phyloP scores from a whole-genome alignment of 192 early-diverging fungal genomes.

The Coemansia sp. region DNA sequence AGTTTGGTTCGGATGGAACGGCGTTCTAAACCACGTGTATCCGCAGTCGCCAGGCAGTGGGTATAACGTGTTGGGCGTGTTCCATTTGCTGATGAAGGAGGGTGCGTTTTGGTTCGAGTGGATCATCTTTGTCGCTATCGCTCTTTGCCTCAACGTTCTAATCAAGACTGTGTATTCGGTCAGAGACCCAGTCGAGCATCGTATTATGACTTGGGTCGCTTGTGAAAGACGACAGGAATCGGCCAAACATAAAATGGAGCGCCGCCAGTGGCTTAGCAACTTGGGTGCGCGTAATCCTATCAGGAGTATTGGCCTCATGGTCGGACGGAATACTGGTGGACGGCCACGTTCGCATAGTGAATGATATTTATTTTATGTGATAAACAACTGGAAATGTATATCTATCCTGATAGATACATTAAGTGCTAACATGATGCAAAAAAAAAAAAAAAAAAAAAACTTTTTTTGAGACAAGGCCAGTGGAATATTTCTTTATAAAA shows the following conservation, averaged over 20 bases:
- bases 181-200: constrained; percentile 38
- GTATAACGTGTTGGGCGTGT: constrained; percentile 62
- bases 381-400: no score
- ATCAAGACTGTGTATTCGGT: constrained; percentile 28
- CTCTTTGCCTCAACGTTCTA: constrained; percentile 58
- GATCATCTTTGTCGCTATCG: constrained; percentile 59
- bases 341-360: neutral
- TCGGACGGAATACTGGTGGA: neutral
- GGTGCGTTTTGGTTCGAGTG: constrained; percentile 63
- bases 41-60: constrained; percentile 51
- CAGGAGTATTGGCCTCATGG: neutral
- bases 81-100: constrained; percentile 47
- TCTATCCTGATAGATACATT: no score
- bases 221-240: constrained; percentile 33
- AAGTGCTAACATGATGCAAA: no score
- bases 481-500: no score
- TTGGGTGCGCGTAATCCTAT: no score
- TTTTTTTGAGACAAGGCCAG: no score
- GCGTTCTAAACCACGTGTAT: constrained; percentile 63
- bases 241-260: neutral
- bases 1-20: constrained; percentile 68
- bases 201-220: constrained; percentile 40
- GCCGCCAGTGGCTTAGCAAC: constrained; percentile 11
- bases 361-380: neutral
- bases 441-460: no score